Evolutionary conservation across 371 early-diverging fungal species (phyloP).

Genomic region (Lichtheimia ornata): DNA sequence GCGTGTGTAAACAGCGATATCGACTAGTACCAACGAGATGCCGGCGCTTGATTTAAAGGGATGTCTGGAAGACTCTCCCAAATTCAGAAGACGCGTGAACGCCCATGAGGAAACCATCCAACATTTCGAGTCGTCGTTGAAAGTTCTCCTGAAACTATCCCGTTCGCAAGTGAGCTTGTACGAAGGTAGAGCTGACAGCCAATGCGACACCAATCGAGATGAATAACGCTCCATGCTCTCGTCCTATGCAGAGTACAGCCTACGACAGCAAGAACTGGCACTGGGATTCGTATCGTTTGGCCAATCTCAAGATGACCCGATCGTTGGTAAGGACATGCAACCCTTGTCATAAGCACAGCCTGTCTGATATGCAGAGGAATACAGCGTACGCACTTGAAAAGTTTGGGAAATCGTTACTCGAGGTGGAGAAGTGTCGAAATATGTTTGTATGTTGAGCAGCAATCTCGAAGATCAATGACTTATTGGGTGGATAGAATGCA

Average conservation of each 20-base stretch:
- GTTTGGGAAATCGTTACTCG: slow-evolving; percentile 58
- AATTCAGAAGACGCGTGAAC: slow-evolving; percentile 55
- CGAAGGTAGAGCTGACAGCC: slow-evolving; percentile 32
- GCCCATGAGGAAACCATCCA: slow-evolving; percentile 62
- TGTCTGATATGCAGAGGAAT: too few relatives aligned
- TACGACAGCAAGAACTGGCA: slow-evolving; percentile 56
- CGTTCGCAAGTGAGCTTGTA: slow-evolving; percentile 59
- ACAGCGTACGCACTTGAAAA: slow-evolving; percentile 46
- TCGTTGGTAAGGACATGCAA: slow-evolving; percentile 48
- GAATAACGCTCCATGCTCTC: background rate
- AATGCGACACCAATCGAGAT: background rate
- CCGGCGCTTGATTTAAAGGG: slow-evolving; percentile 59
- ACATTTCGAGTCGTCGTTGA: slow-evolving; percentile 54
- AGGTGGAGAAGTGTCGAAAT: slow-evolving; percentile 62
- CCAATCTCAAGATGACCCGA: slow-evolving; percentile 60
- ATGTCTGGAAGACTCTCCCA: slow-evolving; percentile 64
- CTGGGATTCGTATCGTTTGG: slow-evolving; percentile 53
- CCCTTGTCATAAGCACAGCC: slow-evolving; percentile 26
- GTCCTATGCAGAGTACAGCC: slow-evolving; percentile 47
- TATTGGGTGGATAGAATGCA: slow-evolving; percentile 43
- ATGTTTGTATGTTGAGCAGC: slow-evolving; percentile 55
- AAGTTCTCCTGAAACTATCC: slow-evolving; percentile 54
- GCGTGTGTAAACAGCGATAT: too few relatives aligned
- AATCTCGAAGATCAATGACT: background rate
- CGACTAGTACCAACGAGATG: slow-evolving; percentile 20